These are phyloP conservation scores for Salix suchowensis DNA, from an alignment of 345 rosid species.

Conservation along the genomic window DNA sequence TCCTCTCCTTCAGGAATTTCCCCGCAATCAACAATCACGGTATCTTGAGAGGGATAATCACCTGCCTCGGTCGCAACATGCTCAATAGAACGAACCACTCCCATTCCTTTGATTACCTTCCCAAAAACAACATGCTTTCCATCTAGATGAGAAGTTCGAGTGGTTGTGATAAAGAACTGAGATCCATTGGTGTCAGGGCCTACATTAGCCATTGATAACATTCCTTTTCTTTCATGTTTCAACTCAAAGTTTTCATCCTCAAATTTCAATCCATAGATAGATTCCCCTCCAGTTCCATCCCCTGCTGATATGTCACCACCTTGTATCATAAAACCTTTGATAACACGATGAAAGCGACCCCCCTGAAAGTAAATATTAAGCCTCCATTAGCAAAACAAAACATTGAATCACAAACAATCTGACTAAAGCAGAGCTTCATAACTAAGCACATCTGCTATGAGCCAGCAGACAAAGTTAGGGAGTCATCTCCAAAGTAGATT, in stretches of 20 bases:
- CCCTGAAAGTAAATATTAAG: constrained; percentile 2
- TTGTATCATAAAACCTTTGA: constrained; percentile 22
- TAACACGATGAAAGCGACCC: constrained; percentile 12
- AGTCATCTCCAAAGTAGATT: not conserved
- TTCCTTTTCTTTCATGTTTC: constrained; percentile 24
- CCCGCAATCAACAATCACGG: constrained; percentile 15
- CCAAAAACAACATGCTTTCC: constrained; percentile 28
- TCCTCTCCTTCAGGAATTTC: constrained; percentile 21
- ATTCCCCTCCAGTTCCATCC: constrained; percentile 27
- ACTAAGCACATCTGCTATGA: not conserved
- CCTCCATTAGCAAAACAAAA: not conserved
- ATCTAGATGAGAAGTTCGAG: constrained; percentile 23
- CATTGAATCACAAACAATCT: not conserved
- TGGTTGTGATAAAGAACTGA: constrained; percentile 24
- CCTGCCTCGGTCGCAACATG: constrained; percentile 9
- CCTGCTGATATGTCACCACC: constrained; percentile 22
- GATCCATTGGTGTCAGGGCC: constrained; percentile 23
- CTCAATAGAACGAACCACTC: constrained; percentile 19
- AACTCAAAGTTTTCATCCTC: constrained; percentile 25
- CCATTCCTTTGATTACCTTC: constrained; percentile 23
- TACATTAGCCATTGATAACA: constrained; percentile 22
- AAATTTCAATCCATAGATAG: constrained; percentile 20
- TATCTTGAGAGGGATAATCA: constrained; percentile 14
- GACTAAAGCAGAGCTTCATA: not conserved
- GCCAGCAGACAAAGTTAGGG: not conserved